Base-by-base conservation (phyloP, 495 filamentous ascomycete species). In the Glonium stellatum region DNA sequence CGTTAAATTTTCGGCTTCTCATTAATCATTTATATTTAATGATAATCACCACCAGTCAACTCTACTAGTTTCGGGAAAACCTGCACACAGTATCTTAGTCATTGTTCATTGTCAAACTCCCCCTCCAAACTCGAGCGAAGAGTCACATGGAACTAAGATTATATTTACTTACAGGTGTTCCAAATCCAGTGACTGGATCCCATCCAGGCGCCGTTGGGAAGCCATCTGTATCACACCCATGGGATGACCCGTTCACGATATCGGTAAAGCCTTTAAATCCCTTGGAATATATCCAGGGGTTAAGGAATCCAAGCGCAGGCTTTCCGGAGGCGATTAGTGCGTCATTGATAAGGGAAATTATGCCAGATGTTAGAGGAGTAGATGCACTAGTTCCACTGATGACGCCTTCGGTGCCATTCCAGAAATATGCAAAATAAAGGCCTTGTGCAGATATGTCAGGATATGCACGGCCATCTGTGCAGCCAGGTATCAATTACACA, bases 311-410 rank as follows among this genome's bases (percentile, higher is more conserved):
- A n/a, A 76, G 63, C 6, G 71, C 49, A 11, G 63, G 37, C 59
- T 65, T 68, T 5, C 72, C 71, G 1, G 46, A 55, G 27, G 69
- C 64, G 42, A 76, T 57, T 21, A 69, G 57, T 1, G 66, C 69
- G 54, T 73, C 72, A 53, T 76, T 76, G 46, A 76, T 63, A 4
- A 76, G 63, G 5, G 63, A 55, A 52, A 76, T 65, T 37, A 76
- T 64, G 44, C 66, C 67, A 15, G 67, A 68, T 6, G 66, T 66
- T 0, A 67, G 54, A 4, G 73, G 73, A 15, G 57, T 42, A 10
- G 71, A 67, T 12, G 73, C 73, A n/a, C 60, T 67, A 27, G 73
- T 76, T 22, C 73, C 73, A 55, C 64, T 68, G 31, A 75, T 65
- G 6, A 53, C 57, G 37, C 55, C 61, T 27, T 66, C 65, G 39